Base-by-base conservation (phyloP, 805 yeast species). In the Myxozyma mucilagina region DNA sequence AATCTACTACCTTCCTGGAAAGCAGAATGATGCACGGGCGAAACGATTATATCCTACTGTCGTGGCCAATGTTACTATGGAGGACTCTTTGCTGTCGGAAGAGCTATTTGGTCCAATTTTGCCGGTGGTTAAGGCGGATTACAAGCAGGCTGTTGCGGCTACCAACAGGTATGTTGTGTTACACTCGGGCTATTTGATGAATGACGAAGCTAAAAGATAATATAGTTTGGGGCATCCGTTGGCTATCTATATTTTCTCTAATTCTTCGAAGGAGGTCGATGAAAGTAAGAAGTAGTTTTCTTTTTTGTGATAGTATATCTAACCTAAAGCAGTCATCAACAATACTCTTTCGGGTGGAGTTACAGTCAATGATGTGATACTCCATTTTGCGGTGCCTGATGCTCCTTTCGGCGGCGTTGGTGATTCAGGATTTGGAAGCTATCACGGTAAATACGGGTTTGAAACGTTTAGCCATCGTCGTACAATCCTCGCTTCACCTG, bases 381-480 rank as follows among this genome's bases (percentile, higher is more conserved):
- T 88, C 69, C 96, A 90, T 65, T 89, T 83, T 47, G 91, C 84
- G 0, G 79, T 87, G 55, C 61, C 79, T 11, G 79, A 80, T 52
- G 83, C 89, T 1, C 97, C 97, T 24, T 92, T 92, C 74, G 97
- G 97, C 41, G 97, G 97, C 32, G 76, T 91, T 59, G 97, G 97
- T 13, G 72, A 71, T 10, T 88, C 96, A 0, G 97, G 97, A 0
- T 76, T 77, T 60, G 94, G 94, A 4, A 74, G 78, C 41, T 87
- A 87, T 71, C 93, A 87, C 70, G 91, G 93, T 10, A 36, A n/a
- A 4, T 38, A 50, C 36, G 45, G 45, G 5, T 50, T 50, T 29
- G 13, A 39, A 24, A 35, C 44, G 7, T 50, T 50, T 9, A 50
- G 45, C 4, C 45, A 50, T 14, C 45, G 36, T 6, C 53, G 44